Evolutionary conservation across 148 eudicot genomes (phyloP).

Genomic region (Linanthus parryae): DNA sequence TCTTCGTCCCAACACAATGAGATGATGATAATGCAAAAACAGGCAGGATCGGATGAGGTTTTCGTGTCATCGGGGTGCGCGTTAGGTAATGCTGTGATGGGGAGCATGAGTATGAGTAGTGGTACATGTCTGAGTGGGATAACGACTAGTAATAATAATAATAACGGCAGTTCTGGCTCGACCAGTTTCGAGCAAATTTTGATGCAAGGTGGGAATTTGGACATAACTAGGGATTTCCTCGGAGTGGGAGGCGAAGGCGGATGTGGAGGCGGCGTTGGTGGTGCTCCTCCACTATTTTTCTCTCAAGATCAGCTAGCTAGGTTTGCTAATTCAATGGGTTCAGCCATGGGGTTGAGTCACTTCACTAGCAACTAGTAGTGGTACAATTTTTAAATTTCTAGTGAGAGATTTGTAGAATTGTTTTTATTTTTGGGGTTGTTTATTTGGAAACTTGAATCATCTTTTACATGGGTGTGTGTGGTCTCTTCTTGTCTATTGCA

Average conservation of each 20-base stretch:
- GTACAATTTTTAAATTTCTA: too few species aligned
- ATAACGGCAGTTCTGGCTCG: conserved; percentile 1
- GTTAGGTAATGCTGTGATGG: neutral
- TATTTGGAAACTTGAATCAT: too few species aligned
- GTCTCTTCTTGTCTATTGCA: too few species aligned
- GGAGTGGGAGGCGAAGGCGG: conserved; percentile 65
- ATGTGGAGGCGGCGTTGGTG: too few species aligned
- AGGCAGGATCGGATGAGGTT: conserved; percentile 7
- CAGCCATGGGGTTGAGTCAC: conserved; percentile 58
- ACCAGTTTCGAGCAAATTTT: conserved; percentile 32
- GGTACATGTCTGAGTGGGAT: too few species aligned
- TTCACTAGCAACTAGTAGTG: conserved; percentile 34
- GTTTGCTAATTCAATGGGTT: conserved; percentile 49
- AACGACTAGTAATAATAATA: too few species aligned
- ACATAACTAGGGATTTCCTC: conserved; percentile 71
- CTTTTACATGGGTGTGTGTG: too few species aligned
- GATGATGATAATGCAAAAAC: too few species aligned
- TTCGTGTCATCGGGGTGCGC: neutral
- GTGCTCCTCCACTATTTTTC: conserved; percentile 41
- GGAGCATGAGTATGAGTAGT: conserved; percentile 10
- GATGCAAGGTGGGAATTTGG: conserved; percentile 25
- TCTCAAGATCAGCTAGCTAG: conserved; percentile 69
- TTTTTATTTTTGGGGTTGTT: too few species aligned
- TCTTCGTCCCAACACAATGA: too few species aligned
- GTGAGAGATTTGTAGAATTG: too few species aligned